Evolutionary conservation across 1,284 basidiomycete species (phyloP).

Genomic region (Trichosporon sp.): DNA sequence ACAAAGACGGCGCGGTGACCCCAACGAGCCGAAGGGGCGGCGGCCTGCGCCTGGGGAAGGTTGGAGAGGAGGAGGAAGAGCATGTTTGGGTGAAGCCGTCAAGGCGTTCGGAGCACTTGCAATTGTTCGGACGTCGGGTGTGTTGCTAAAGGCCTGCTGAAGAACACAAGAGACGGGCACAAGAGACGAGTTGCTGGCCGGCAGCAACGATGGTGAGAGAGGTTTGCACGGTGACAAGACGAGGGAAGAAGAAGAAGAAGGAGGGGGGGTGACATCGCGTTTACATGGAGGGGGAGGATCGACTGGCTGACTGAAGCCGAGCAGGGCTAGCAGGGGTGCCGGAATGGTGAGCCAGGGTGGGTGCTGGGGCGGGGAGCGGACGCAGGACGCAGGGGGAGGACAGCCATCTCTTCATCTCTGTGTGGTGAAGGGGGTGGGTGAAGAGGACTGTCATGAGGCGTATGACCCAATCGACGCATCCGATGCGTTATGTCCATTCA

Average conservation of each 20-base stretch:
- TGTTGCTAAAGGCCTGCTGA: slow-evolving; percentile 1
- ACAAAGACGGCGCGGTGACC: slow-evolving; percentile 48
- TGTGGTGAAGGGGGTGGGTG: not conserved
- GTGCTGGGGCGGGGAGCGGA: not conserved
- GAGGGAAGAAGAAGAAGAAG: slow-evolving; percentile 5
- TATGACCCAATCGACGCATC: not conserved
- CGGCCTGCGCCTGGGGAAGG: slow-evolving; percentile 22
- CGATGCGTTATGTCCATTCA: not conserved
- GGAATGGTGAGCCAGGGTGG: not conserved
- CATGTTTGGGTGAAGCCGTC: slow-evolving; percentile 11
- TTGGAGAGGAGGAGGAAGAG: slow-evolving; percentile 24
- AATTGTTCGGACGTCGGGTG: slow-evolving; percentile 7
- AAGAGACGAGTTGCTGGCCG: slow-evolving; percentile 4
- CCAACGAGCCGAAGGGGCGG: slow-evolving; percentile 43
- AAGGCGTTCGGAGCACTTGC: slow-evolving; percentile 8
- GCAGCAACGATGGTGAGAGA: not conserved
- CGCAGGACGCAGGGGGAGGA: not conserved
- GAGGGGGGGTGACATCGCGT: not conserved
- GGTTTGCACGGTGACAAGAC: slow-evolving; percentile 10
- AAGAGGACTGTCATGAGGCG: not conserved
- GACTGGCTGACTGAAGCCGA: not conserved
- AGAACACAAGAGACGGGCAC: slow-evolving; percentile 1
- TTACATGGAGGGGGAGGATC: not conserved
- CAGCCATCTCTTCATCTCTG: slow-evolving; percentile 7
- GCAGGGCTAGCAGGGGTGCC: not conserved